A percentile compares a stretch with the other conserved stretches of the same genome.
Conservation (phyloP, 139 green algal species). For the Volvox africanus region DNA sequence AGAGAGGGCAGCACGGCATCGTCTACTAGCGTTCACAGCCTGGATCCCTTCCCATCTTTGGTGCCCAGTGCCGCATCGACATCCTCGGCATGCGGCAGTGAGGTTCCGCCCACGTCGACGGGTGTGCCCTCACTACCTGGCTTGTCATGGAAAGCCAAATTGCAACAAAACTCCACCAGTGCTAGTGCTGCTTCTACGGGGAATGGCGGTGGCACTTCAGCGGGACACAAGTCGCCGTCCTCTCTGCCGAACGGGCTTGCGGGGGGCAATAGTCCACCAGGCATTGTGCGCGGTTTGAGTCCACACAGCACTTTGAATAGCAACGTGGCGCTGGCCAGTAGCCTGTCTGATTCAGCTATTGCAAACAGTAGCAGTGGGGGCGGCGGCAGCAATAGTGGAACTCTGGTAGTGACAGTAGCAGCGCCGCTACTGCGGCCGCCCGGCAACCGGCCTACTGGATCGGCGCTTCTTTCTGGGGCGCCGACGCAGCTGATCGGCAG, state of each 20-base stretch:
- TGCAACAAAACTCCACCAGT: slow-evolving; percentile 3
- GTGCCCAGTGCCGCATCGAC: neutral
- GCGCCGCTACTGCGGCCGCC: neutral
- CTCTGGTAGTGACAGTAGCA: neutral
- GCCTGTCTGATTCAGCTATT: slow-evolving; percentile 30
- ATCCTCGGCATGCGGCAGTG: neutral
- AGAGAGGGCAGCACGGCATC: neutral
- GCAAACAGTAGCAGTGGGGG: neutral
- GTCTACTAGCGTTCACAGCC: neutral
- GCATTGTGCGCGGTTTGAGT: neutral
- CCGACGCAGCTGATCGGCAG: slow-evolving; percentile 13
- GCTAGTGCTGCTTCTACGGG: neutral
- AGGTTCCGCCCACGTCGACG: neutral
- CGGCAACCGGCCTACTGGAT: neutral
- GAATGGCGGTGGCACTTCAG: neutral
- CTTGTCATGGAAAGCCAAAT: slow-evolving; percentile 17
- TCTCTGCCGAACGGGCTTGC: neutral
- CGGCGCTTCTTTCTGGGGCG: neutral
- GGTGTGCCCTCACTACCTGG: neutral
- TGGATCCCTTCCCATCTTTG: slow-evolving; percentile 32
- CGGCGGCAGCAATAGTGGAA: neutral
- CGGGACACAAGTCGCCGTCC: neutral
- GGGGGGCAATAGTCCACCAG: neutral
- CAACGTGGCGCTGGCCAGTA: slow-evolving; percentile 13
- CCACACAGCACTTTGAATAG: neutral